A percentile compares a stretch with the other conserved stretches of the same genome.
phyloP scores from a whole-genome alignment of 2,329 filamentous ascomycete genomes.

The Scedosporium boydii region DNA sequence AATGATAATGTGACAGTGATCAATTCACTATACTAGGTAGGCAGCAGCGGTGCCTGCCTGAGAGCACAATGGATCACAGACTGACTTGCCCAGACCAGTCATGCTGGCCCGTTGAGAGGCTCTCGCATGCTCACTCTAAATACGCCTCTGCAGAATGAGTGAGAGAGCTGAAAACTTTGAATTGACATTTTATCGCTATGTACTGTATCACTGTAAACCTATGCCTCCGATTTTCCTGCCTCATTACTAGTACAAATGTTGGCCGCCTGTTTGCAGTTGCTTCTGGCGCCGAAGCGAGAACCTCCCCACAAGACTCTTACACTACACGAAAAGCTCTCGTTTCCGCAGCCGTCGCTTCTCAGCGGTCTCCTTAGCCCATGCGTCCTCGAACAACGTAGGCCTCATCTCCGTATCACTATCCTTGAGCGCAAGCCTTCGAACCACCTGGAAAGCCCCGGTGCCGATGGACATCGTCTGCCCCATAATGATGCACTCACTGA shows the following conservation, averaged over 20 bases:
- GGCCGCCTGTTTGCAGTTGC: neutral
- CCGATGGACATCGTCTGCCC: conserved; percentile 88
- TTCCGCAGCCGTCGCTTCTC: neutral
- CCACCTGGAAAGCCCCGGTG: conserved; percentile 85
- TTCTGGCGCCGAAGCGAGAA: neutral
- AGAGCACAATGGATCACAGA: too few species aligned
- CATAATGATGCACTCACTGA: conserved; percentile 96
- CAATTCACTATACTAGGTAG: too few species aligned
- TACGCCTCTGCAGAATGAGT: too few species aligned
- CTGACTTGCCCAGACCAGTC: too few species aligned
- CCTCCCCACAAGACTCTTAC: neutral
- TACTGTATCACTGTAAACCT: neutral
- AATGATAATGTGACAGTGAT: too few species aligned
- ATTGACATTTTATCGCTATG: neutral
- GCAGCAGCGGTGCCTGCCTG: too few species aligned
- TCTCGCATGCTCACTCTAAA: too few species aligned
- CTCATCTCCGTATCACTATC: conserved; percentile 47
- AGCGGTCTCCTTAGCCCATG: conserved; percentile 29
- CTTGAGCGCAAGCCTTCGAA: conserved; percentile 62
- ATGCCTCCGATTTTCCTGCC: neutral
- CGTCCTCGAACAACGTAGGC: conserved; percentile 63
- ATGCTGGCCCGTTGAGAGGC: too few species aligned
- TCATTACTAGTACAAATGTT: neutral
- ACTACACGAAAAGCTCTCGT: neutral
- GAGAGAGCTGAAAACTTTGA: neutral